Base-by-base conservation (phyloP, 805 yeast species). In the Starmerella apicola region DNA sequence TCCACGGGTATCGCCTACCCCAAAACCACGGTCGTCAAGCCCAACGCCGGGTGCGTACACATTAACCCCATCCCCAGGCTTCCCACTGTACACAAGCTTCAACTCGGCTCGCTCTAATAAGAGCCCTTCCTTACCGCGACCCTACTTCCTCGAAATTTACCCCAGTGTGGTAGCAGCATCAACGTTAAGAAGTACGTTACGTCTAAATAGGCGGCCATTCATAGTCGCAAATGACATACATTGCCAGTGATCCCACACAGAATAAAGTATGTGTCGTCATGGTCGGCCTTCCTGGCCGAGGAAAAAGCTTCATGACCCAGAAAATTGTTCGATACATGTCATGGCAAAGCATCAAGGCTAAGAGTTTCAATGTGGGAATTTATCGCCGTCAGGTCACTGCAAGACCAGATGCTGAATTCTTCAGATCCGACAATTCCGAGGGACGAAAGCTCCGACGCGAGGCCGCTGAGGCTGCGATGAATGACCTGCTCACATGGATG, bases 241-340 rank as follows among this genome's bases (percentile, higher is more conserved):
- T 50, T 15, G 54, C 53, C 4, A 46, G 50, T 26, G 56, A 52
- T 27, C 49, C 53, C 9, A 33, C 45, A 20, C 31, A 36, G 20
- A 41, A 34, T 17, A 45, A 46, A 35, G 42, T 53, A n/a, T 53
- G 57, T 41, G 53, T 53, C 27, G 42, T 53, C 24, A 52, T 53
- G 68, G 68, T 65, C 34, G 68, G 68, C 5, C 51, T 64, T 34
- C 68, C 68, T 3, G 68, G 67, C 12, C 71, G 97, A 42, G 98
- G 98, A 3, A 91, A 91, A 60, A 81, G 95, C 3, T 77, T 85
- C 59, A 88, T 91, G 46, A 85, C 97, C 3, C 94, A 85, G 57
- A 91, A 88, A 58, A 80, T 91, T 39, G 94, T 88, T 24, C 71
- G 97, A 34, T 91, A 88, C 56, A 68, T 91, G 39, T 76, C 85